Base-by-base conservation (phyloP, 2,329 filamentous ascomycete species). In the Sphaerulina populicola region DNA sequence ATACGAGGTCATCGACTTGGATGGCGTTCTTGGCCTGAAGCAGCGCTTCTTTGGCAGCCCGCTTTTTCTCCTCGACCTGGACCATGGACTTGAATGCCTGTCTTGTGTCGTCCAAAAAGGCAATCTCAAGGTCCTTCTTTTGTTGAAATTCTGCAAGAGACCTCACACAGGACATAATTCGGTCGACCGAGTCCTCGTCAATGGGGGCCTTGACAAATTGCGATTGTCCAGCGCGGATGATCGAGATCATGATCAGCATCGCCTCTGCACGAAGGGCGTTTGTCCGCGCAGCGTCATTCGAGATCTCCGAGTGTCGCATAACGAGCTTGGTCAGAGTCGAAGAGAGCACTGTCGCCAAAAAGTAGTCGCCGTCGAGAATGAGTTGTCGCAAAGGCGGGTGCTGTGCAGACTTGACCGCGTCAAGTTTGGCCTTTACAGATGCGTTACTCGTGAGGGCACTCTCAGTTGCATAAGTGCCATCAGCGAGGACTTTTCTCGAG, bases 161-260 rank as follows among this genome's bases (percentile, higher is more conserved):
- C 55, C 91, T 84, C 30, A 98, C 88, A 66, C 91, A 97, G 36
- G 88, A 89, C 93, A 98, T 97, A 68, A 98, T 91, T 62, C 93
- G 84, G 69, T 98, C 93, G n/a, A 97, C 81, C 0, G 93, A 96
- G 68, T 98, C 93, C 68, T 98, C 93, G 57, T 98, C 93, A 58
- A 98, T 97, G 2, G 89, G 87, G 1, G 88, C 86, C 74, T 97
- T 97, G 66, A 94, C 93, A 61, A 98, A 98, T 58, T 95, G 88
- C n/a, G 91, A 97, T 71, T 98, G 93, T 37, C 93, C 93, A 54
- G 96, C 93, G 44, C 93, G 89, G 60, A 98, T 88, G 60, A 98
- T 94, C 4, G 93, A 97, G 62, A 98, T 95, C 90, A 97, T 95
- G 67, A 98, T 97, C 47, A 98, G 79, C 93, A 98, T 98, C 40